phyloP scores from a whole-genome alignment of 208 protist genomes.

The Crithidia sp. region DNA sequence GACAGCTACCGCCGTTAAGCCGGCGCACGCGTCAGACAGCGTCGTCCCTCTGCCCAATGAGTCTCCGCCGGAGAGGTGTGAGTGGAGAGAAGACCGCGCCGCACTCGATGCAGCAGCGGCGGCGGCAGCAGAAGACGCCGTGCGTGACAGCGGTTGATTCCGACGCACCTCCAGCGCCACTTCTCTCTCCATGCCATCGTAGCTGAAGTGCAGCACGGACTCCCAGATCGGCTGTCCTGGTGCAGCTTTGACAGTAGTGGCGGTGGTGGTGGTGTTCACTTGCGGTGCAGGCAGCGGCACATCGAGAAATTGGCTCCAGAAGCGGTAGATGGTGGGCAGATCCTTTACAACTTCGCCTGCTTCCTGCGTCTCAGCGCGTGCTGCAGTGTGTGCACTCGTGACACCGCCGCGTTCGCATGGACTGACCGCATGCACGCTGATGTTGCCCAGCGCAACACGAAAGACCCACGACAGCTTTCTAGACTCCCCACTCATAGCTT shows the following conservation, averaged over 20 bases:
- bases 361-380: not conserved
- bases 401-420: too few relatives aligned
- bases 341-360: not conserved
- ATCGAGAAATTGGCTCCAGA: constrained; percentile 10
- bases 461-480: constrained; percentile 19
- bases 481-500: too few relatives aligned
- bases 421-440: not conserved
- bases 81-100: not conserved
- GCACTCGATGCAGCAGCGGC: not conserved
- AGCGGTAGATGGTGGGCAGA: not conserved
- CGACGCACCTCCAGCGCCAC: constrained; percentile 16
- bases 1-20: too few relatives aligned
- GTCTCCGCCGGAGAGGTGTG: not conserved
- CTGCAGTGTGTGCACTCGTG: too few relatives aligned
- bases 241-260: too few relatives aligned
- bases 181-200: constrained; percentile 38
- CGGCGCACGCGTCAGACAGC: too few relatives aligned
- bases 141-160: not conserved
- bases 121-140: not conserved
- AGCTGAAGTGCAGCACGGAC: constrained; percentile 26
- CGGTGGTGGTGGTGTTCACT: too few relatives aligned
- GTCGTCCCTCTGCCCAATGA: not conserved
- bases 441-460: constrained; percentile 22
- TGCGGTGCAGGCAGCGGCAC: not conserved
- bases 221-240: not conserved